A percentile compares a stretch with the other conserved stretches of the same genome.
Conservation (phyloP, 169 alveolate genomes). For the Cryptosporidium sp. region DNA sequence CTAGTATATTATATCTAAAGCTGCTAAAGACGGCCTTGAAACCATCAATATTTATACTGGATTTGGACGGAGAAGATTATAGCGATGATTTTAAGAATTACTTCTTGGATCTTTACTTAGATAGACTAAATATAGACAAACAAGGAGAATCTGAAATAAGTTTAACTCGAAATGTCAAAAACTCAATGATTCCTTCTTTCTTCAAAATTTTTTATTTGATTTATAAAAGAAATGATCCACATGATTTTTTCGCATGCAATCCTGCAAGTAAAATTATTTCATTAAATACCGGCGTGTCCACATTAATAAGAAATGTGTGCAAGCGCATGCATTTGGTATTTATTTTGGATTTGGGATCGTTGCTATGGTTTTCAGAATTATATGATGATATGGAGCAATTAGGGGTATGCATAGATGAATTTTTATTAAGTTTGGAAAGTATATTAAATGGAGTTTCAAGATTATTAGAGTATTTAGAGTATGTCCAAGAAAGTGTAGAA, state of each 20-base stretch:
- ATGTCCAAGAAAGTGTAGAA: not conserved
- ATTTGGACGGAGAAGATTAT: not conserved
- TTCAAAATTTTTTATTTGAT: constrained; percentile 11
- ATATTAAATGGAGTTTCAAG: not conserved
- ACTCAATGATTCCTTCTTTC: constrained; percentile 25
- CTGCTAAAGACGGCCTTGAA: not conserved
- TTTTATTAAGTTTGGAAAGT: constrained; percentile 22
- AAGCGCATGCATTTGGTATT: constrained; percentile 39
- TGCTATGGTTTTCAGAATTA: constrained; percentile 4
- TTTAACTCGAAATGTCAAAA: not conserved
- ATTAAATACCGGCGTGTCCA: constrained; percentile 18
- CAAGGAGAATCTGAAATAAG: not conserved
- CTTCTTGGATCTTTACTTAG: not conserved
- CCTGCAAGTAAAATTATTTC: not conserved
- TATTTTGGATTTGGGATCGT: constrained; percentile 42
- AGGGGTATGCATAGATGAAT: not conserved
- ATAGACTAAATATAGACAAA: not conserved
- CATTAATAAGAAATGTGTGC: constrained; percentile 25
- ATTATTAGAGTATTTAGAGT: not conserved
- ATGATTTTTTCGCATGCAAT: constrained; percentile 11
- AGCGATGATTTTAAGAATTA: not conserved
- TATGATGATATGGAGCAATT: not conserved
- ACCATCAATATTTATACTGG: constrained; percentile 12
- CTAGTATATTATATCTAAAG: not conserved
- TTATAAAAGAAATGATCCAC: not conserved